These are phyloP conservation scores for Xylariaceae sp. DNA, from an alignment of 2,329 filamentous ascomycete genomes.

Conservation along the genomic window DNA sequence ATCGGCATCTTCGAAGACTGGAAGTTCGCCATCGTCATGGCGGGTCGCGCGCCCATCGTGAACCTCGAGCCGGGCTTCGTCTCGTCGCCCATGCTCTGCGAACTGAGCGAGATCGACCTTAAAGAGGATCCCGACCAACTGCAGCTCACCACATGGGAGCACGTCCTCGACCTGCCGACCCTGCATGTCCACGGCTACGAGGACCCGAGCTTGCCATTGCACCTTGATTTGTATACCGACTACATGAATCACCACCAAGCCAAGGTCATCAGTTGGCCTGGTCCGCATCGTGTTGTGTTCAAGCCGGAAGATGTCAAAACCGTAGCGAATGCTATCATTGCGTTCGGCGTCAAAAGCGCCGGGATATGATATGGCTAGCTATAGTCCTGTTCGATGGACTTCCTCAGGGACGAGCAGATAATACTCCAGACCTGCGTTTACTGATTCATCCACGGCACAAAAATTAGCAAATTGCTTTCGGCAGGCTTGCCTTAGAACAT, in stretches of 20 bases:
- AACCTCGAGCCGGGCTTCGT: conserved; percentile 40
- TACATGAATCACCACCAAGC: conserved; percentile 50
- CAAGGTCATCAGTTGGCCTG: conserved; percentile 64
- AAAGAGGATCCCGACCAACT: conserved; percentile 39
- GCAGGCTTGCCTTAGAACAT: too few relatives aligned
- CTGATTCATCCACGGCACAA: too few relatives aligned
- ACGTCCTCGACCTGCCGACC: conserved; percentile 52
- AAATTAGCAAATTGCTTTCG: too few relatives aligned
- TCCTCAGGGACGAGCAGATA: too few relatives aligned
- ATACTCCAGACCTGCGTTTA: too few relatives aligned
- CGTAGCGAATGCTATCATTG: conserved; percentile 48
- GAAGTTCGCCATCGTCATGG: conserved; percentile 57
- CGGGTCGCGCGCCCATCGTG: conserved; percentile 57
- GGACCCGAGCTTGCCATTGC: conserved; percentile 55
- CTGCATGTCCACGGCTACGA: conserved; percentile 62
- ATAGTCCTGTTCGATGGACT: too few relatives aligned
- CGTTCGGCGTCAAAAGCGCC: conserved; percentile 28
- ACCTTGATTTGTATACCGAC: conserved; percentile 49
- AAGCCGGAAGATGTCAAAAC: conserved; percentile 59
- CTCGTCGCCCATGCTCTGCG: conserved; percentile 27
- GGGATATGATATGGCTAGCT: too few relatives aligned
- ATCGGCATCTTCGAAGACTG: conserved; percentile 38
- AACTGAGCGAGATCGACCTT: conserved; percentile 33
- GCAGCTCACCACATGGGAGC: conserved; percentile 38
- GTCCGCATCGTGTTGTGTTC: conserved; percentile 64